Percentiles rank a stretch among this genome's conserved stretches.
Evolutionary conservation across 208 protist species (phyloP).

Genomic region (Trypanosoma rangeli): DNA sequence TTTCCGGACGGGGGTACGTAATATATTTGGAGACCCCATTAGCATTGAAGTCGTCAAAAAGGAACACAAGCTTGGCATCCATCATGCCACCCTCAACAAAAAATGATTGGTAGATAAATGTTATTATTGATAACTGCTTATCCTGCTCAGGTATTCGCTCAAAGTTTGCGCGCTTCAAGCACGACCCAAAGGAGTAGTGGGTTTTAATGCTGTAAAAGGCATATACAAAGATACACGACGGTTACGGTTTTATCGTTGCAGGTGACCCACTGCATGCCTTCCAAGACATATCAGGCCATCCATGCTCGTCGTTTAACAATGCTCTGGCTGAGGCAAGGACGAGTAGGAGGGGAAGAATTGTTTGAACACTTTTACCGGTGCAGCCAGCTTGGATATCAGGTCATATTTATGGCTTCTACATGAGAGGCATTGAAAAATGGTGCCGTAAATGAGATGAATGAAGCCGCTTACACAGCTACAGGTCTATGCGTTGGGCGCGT

Average conservation of each 20-base stretch:
- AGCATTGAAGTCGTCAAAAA: conserved; percentile 49
- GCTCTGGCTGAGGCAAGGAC: conserved; percentile 46
- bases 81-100: conserved; percentile 87
- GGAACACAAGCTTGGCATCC: conserved; percentile 53
- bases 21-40: conserved; percentile 73
- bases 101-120: conserved; percentile 87
- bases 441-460: conserved; percentile 27
- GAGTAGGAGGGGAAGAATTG: conserved; percentile 52
- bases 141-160: conserved; percentile 56
- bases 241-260: conserved; percentile 75
- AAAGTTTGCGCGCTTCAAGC: conserved; percentile 61
- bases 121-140: conserved; percentile 89
- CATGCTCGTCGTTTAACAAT: conserved; percentile 72
- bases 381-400: conserved; percentile 47
- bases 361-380: conserved; percentile 50
- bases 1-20: conserved; percentile 58
- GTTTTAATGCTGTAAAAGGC: conserved; percentile 83
- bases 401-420: conserved; percentile 63
- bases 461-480: conserved; percentile 51
- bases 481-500: conserved; percentile 59
- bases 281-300: conserved; percentile 77
- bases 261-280: conserved; percentile 77
- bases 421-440: conserved; percentile 41
- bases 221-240: conserved; percentile 85
- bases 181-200: conserved; percentile 81